Percentiles rank a stretch among this genome's conserved stretches.
Conservation (phyloP, 352 stramenopile species). For the Phytophthora litchii region DNA sequence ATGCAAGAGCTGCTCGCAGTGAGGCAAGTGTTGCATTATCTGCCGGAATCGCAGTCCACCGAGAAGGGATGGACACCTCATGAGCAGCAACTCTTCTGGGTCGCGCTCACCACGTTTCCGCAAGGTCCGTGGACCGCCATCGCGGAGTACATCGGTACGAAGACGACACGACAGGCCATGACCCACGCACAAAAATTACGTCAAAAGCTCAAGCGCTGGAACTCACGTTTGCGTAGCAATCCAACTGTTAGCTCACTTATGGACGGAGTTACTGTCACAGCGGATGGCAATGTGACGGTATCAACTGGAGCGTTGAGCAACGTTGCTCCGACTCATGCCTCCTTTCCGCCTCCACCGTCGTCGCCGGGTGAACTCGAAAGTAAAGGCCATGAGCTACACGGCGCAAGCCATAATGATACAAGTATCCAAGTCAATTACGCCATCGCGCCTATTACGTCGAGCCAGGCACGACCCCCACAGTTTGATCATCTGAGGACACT, state of each 20-base stretch:
- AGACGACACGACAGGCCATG: slow-evolving; percentile 62
- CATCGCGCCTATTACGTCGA: background rate
- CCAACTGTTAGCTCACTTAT: slow-evolving; percentile 32
- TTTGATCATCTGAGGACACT: too few species aligned
- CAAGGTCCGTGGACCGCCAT: slow-evolving; percentile 60
- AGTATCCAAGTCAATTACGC: too few species aligned
- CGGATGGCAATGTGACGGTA: slow-evolving; percentile 5
- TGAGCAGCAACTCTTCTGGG: slow-evolving; percentile 46
- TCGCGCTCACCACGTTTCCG: slow-evolving; percentile 42
- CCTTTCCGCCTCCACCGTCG: background rate
- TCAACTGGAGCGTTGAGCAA: background rate
- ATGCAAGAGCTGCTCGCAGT: slow-evolving; percentile 44
- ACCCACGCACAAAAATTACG: slow-evolving; percentile 64
- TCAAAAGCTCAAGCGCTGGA: slow-evolving; percentile 54
- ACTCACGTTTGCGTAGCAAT: slow-evolving; percentile 36
- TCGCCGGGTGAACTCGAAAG: background rate
- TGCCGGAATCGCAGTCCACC: slow-evolving; percentile 37
- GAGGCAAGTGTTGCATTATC: slow-evolving; percentile 43
- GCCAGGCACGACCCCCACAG: background rate
- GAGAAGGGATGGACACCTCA: slow-evolving; percentile 36
- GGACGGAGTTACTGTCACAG: slow-evolving; percentile 23
- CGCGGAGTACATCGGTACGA: slow-evolving; percentile 56
- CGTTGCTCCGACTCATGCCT: slow-evolving; percentile 3
- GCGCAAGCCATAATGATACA: background rate
- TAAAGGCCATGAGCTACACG: background rate